Evolutionary conservation across 164 flowering plant genomes (phyloP), one percentile per base, ranked within the genome.

Genomic region (Buxus sempervirens): DNA sequence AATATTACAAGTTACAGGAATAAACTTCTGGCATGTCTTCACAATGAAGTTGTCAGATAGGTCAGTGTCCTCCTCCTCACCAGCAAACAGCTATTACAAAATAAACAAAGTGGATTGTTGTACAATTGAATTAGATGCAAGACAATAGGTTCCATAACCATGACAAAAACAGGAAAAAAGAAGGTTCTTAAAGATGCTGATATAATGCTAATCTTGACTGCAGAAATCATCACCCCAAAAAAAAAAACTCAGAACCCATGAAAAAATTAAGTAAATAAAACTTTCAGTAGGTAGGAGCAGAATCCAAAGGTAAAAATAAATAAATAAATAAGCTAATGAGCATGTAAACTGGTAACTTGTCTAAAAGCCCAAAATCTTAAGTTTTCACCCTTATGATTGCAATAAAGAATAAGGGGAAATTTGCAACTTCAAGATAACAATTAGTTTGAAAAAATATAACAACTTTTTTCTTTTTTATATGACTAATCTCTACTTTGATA

Each of bases 21-120:
- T 91, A 79, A 87, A 82, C 74, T 83, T 91, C 79, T 86, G 95
- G 85, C 98, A 94, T 55, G 92, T 86, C 86, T 90, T 94, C 69
- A 94, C 97, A 49, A 94, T 65, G 74, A 94, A 85, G 75, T 94
- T 94, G 69, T 91, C 75, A 3, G 98, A 94, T 63, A 94, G 80
- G 73, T 94, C 97, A 23, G 76, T 42, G 61, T 91, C 97, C 66
- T 89, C 97, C 68, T 87, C 98, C 57, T 86, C 96, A 65, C 76
- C 82, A 54, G 82, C 59, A 83, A 91, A 88, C 62, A 94, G 66
- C 98, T 94, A 78, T 26, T 68, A 60, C 10, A 70, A 68, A 63
- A 65, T 19, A 18, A 76, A 61, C 21, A 67, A 6, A 25, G 42
- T 23, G n/a, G 24, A 27, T 20, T 10, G 20, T 66, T 22, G 21